Evolutionary conservation across 257 asterid genomes (phyloP).

Genomic region (Capsicum rhomboideum): DNA sequence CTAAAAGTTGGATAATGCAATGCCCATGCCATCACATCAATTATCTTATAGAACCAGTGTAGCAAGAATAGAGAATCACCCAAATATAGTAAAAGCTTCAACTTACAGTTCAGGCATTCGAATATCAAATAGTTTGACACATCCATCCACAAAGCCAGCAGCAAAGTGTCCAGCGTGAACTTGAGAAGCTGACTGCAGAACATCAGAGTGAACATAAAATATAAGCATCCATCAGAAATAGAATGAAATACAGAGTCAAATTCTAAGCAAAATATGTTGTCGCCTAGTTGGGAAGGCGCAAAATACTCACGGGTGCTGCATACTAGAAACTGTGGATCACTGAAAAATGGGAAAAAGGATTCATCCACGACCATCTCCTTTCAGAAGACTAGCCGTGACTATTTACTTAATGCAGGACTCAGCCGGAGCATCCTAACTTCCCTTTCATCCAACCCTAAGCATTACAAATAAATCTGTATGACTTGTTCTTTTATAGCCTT

Average conservation of each 20-base stretch:
- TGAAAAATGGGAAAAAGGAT: neutral
- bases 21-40: neutral
- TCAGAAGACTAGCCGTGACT: neutral
- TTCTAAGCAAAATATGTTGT: neutral
- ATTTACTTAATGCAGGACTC: neutral
- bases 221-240: neutral
- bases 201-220: neutral
- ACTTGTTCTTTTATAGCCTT: neutral
- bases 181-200: constrained; percentile 76
- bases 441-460: neutral
- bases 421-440: neutral
- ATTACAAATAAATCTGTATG: neutral
- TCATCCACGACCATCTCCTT: neutral
- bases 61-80: neutral
- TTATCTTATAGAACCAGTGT: neutral
- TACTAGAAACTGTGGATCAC: neutral
- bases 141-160: constrained; percentile 89
- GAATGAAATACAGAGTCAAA: neutral
- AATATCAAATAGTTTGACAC: constrained; percentile 62
- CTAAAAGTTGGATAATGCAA: neutral
- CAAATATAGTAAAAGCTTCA: neutral
- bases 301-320: neutral
- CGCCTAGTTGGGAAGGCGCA: neutral
- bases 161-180: constrained; percentile 89
- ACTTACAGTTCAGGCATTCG: constrained; percentile 86